Evolutionary conservation across 2,329 filamentous ascomycete genomes (phyloP), one percentile per base, ranked within the genome.

Genomic region (Hypomyces rosellus): DNA sequence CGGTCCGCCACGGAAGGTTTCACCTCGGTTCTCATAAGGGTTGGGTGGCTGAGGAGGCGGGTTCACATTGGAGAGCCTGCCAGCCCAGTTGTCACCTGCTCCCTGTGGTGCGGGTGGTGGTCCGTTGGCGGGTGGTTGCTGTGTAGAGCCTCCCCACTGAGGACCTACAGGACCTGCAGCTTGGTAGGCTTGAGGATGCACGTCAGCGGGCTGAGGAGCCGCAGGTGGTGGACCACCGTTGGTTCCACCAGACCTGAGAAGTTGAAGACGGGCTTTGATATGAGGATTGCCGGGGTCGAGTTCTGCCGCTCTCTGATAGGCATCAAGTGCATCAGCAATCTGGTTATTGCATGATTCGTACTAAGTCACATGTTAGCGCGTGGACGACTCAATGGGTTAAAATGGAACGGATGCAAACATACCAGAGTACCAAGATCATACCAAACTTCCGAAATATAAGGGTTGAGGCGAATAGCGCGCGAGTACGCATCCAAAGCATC

Each of bases 311-410:
- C 93, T 83, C 63, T 92, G 88, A 67, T 97, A 99, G 5, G 93
- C 93, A 68, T 99, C 93, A 41, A 97, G 78, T 1, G 93, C 93
- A 74, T 99, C 93, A 47, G 85, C 89, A 52, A 95, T 96, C 71
- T 99, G 93, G 72, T 97, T 97, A 77, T 99, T 97, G 71, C 93
- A 99, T 22, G 90, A 96, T 69, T 99, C 93, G 64, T 99, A 99
- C 86, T 95, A 59, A 15, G 25, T 46, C 36, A 18, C 34, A 43
- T 42, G 63, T 75, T 57, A 74, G 66, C 46, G 46, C 8, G 16
- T 34, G 13, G n/a, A 15, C 16, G 14, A 18, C 6, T 22, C 2
- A 44, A n/a, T 46, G 8, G 15, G n/a, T 30, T 5, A 30, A 11
- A 30, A 15, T 12, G 22, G 5, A 22, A 5, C 4, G 6, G 25